Conservation (phyloP, 371 early-diverging fungal genomes). For the Rhizopus microsporus region DNA sequence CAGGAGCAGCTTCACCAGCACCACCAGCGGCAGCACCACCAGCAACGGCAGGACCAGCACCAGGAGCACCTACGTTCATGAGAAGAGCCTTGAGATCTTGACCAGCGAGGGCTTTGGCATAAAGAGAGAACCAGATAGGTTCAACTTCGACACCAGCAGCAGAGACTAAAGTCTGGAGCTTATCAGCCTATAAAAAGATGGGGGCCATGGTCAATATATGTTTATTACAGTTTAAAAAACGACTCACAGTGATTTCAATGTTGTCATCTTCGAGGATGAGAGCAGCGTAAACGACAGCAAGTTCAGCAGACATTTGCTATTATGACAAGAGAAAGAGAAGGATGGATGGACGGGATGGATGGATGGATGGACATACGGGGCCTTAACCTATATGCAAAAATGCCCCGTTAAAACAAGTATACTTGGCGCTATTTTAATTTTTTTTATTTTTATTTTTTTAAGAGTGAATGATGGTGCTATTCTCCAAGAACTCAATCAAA, state of each 20-base stretch:
- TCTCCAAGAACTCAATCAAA: constrained; percentile 31
- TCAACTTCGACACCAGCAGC: constrained; percentile 94
- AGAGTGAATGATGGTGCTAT: constrained; percentile 37
- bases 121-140: constrained; percentile 93
- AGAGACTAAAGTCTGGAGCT: constrained; percentile 87
- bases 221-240: background rate
- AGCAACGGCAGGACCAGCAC: constrained; percentile 68
- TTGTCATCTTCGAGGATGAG: constrained; percentile 98
- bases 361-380: too few relatives aligned
- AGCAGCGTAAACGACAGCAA: constrained; percentile 95
- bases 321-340: too few relatives aligned
- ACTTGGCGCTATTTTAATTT: too few relatives aligned
- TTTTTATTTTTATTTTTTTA: constrained; percentile 2
- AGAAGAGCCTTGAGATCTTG: constrained; percentile 90
- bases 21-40: constrained; percentile 55
- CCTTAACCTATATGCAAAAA: too few relatives aligned
- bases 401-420: too few relatives aligned
- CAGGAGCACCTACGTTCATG: constrained; percentile 89
- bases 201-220: background rate
- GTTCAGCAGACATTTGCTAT: constrained; percentile 66
- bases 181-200: constrained; percentile 78
- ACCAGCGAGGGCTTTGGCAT: constrained; percentile 97
- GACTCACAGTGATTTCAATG: constrained; percentile 92
- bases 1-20: constrained; percentile 58
- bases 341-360: too few relatives aligned